Percentiles rank a stretch among this genome's conserved stretches.
Conservation (phyloP, 2,329 filamentous ascomycete genomes). For the Bipolaris zeicola region DNA sequence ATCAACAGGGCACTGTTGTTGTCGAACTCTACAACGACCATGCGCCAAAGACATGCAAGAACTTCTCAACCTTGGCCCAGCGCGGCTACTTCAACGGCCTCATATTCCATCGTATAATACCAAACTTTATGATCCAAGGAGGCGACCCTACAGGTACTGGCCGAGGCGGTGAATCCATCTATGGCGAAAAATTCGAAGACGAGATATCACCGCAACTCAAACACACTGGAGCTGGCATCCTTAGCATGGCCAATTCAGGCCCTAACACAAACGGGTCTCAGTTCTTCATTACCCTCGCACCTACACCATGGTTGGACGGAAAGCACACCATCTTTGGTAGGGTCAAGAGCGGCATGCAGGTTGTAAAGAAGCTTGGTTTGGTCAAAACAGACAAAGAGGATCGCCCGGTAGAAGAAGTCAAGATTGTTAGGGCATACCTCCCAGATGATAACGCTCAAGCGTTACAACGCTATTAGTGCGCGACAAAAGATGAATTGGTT, state of each 20-base stretch:
- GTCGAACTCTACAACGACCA: slow-evolving; percentile 90
- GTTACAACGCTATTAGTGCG: slow-evolving; percentile 28
- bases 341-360: slow-evolving; percentile 79
- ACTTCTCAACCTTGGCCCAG: slow-evolving; percentile 80
- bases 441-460: slow-evolving; percentile 63
- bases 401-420: slow-evolving; percentile 79
- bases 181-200: slow-evolving; percentile 91
- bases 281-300: slow-evolving; percentile 94
- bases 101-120: slow-evolving; percentile 92
- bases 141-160: slow-evolving; percentile 95
- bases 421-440: slow-evolving; percentile 74
- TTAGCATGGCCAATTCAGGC: slow-evolving; percentile 96
- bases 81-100: slow-evolving; percentile 88
- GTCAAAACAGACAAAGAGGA: slow-evolving; percentile 85
- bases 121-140: slow-evolving; percentile 94
- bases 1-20: slow-evolving; percentile 73
- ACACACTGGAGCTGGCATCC: slow-evolving; percentile 90
- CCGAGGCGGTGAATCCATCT: slow-evolving; percentile 85
- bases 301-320: slow-evolving; percentile 94
- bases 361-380: slow-evolving; percentile 86
- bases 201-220: slow-evolving; percentile 80
- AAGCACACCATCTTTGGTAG: slow-evolving; percentile 97
- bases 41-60: slow-evolving; percentile 86
- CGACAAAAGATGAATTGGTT: not conserved
- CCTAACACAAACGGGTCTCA: slow-evolving; percentile 93